Evolutionary conservation across 2,329 filamentous ascomycete species (phyloP).

Genomic region (Diaporthe capsici): DNA sequence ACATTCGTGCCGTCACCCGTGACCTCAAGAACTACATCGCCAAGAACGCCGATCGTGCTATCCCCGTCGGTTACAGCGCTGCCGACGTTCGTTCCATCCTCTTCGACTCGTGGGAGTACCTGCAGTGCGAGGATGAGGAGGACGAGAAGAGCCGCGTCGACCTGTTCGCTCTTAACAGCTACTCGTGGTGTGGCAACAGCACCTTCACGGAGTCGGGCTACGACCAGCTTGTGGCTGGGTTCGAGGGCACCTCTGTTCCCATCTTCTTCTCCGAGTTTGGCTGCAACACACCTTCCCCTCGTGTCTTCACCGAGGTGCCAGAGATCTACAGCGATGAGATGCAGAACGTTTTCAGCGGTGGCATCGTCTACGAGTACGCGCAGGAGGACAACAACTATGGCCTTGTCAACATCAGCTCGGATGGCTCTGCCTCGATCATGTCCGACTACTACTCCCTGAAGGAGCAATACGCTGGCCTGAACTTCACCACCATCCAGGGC

Average conservation of each 20-base stretch:
- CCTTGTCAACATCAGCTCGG: conserved; percentile 72
- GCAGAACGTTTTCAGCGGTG: conserved; percentile 78
- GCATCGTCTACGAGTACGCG: conserved; percentile 85
- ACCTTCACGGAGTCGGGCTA: conserved; percentile 69
- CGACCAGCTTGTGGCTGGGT: conserved; percentile 71
- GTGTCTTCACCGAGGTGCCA: conserved; percentile 81
- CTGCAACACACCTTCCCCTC: conserved; percentile 80
- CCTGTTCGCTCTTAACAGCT: conserved; percentile 84
- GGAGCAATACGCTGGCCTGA: conserved; percentile 80
- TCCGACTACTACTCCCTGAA: conserved; percentile 81
- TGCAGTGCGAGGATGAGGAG: conserved; percentile 71
- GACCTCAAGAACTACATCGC: conserved; percentile 87
- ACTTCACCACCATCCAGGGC: conserved; percentile 77
- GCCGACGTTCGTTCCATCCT: conserved; percentile 83
- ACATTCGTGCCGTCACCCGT: conserved; percentile 80
- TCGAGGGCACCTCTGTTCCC: conserved; percentile 76
- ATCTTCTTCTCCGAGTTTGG: conserved; percentile 88
- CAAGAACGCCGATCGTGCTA: conserved; percentile 75
- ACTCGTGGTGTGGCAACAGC: conserved; percentile 74
- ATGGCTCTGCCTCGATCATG: conserved; percentile 70
- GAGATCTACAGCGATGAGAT: conserved; percentile 81
- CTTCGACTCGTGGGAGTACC: conserved; percentile 81
- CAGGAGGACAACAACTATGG: conserved; percentile 78
- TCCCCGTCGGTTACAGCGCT: conserved; percentile 86
- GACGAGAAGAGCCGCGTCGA: conserved; percentile 76